Evolutionary conservation across 257 asterid genomes (phyloP).

Genomic region (Solanum megistacrolobum): DNA sequence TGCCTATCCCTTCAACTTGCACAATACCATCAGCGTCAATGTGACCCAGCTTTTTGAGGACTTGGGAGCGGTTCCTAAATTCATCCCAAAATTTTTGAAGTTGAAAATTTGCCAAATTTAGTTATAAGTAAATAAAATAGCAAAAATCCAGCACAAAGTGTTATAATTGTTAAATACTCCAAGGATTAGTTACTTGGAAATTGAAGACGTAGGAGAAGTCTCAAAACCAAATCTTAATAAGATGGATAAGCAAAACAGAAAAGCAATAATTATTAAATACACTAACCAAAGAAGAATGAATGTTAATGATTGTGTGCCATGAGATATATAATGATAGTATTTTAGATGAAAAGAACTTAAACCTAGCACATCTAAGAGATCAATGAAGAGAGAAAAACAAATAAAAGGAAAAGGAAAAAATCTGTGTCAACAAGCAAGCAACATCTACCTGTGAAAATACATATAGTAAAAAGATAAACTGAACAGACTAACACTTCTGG

Average conservation of each 20-base stretch:
- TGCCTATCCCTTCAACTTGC: conserved; percentile 86
- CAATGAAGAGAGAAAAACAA: not conserved
- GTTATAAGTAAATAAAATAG: not conserved
- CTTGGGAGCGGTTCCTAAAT: conserved; percentile 88
- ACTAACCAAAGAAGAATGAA: not conserved
- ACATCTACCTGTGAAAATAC: conserved; percentile 47
- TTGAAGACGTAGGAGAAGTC: not conserved
- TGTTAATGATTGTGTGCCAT: not conserved
- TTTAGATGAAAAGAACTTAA: not conserved
- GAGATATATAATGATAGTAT: not conserved
- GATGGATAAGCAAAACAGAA: not conserved
- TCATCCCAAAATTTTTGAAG: conserved; percentile 94
- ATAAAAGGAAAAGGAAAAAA: not conserved
- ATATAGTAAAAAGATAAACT: not conserved
- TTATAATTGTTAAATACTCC: not conserved
- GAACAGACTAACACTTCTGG: not conserved
- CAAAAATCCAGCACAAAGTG: not conserved
- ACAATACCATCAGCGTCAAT: conserved; percentile 77
- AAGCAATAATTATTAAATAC: not conserved
- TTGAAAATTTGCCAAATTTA: conserved; percentile 17
- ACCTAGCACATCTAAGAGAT: not conserved
- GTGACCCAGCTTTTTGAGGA: conserved; percentile 81
- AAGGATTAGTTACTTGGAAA: not conserved
- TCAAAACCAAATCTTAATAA: not conserved
- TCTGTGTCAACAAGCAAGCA: not conserved